Conservation (phyloP, 1,284 basidiomycete genomes). For the Paramarasmius palmivorus region DNA sequence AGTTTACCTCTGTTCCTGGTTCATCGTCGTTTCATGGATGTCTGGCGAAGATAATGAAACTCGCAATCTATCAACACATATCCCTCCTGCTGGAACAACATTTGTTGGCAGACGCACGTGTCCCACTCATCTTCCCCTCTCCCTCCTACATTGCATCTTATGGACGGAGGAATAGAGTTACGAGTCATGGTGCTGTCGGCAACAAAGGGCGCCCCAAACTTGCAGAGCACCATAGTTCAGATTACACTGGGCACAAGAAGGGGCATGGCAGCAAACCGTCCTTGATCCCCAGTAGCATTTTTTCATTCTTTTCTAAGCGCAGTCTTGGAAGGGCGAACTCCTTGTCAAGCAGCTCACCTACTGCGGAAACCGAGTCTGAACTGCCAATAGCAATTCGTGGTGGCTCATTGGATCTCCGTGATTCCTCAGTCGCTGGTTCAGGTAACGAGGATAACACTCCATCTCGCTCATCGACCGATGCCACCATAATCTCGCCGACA, state of each 20-base stretch:
- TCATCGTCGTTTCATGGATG: conserved; percentile 42
- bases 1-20: conserved; percentile 41
- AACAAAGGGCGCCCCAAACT: not conserved
- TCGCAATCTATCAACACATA: conserved; percentile 57
- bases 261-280: conserved; percentile 1
- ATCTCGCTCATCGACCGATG: not conserved
- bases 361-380: not conserved
- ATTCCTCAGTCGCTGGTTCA: conserved; percentile 1
- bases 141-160: conserved; percentile 29
- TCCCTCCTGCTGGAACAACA: conserved; percentile 64
- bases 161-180: conserved; percentile 10
- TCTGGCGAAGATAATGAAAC: conserved; percentile 49
- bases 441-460: not conserved
- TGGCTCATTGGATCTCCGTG: conserved; percentile 37
- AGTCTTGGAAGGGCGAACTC: conserved; percentile 8
- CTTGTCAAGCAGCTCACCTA: not conserved
- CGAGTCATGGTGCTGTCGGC: not conserved
- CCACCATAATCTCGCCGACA: not conserved
- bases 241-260: conserved; percentile 16
- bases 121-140: conserved; percentile 43
- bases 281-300: conserved; percentile 23
- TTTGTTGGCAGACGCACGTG: conserved; percentile 50
- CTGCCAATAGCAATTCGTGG: conserved; percentile 25
- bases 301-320: conserved; percentile 29
- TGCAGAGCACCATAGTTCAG: not conserved